Evolutionary conservation across 2,329 filamentous ascomycete genomes (phyloP).

Genomic region (Penicillium vulpinum): DNA sequence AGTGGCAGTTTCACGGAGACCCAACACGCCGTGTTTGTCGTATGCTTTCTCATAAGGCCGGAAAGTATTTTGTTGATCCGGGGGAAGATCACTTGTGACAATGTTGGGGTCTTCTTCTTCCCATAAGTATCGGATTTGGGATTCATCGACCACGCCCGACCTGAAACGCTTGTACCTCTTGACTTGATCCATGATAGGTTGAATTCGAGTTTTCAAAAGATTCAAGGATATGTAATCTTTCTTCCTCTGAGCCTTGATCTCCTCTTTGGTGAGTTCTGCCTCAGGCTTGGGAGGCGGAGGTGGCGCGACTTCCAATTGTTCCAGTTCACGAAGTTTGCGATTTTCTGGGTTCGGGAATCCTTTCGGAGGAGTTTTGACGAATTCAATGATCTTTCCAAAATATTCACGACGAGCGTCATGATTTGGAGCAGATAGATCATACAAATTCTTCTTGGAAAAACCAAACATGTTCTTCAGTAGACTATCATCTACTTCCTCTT

Average conservation of each 20-base stretch:
- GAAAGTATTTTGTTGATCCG: constrained; percentile 57
- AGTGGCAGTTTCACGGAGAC: constrained; percentile 71
- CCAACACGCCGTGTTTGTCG: constrained; percentile 75
- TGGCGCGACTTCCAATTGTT: constrained; percentile 73
- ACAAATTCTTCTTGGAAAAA: constrained; percentile 76
- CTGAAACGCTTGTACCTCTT: constrained; percentile 92
- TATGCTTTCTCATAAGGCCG: constrained; percentile 77
- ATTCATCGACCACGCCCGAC: constrained; percentile 72
- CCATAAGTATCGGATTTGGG: constrained; percentile 76
- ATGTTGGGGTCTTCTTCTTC: constrained; percentile 75
- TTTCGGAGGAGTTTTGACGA: constrained; percentile 74
- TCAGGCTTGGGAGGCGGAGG: constrained; percentile 65
- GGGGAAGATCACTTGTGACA: constrained; percentile 60
- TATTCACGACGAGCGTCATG: constrained; percentile 69
- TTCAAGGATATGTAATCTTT: constrained; percentile 83
- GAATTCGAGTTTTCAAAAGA: constrained; percentile 80
- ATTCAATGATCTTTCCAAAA: constrained; percentile 71
- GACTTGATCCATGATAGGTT: constrained; percentile 96
- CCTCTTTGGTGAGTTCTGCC: constrained; percentile 69
- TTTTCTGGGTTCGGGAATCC: constrained; percentile 87
- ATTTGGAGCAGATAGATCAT: constrained; percentile 66
- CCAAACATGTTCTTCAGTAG: constrained; percentile 80
- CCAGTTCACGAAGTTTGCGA: constrained; percentile 81
- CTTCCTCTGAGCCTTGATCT: constrained; percentile 76
- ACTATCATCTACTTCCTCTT: constrained; percentile 60